Evolutionary conservation across 176 grass and related monocot species (phyloP), one percentile per base, ranked within the genome.

Genomic region (Oryza rufipogon): DNA sequence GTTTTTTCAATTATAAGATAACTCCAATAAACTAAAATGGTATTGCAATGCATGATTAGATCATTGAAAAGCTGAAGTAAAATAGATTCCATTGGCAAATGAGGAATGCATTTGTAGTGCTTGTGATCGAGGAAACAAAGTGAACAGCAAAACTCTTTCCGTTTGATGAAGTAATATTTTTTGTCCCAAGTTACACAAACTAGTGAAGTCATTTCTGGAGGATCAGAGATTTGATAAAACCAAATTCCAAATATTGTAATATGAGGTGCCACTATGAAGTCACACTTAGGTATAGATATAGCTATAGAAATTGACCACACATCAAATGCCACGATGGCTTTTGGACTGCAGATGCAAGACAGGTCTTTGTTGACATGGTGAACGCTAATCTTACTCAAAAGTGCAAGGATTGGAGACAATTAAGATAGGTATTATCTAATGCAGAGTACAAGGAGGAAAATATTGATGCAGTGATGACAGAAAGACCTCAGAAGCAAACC

Each of bases 401-500:
- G 52, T 7, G 4, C 20, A 49, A 49, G 14, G 14, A 5, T 16
- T 20, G 54, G 33, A 47, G 75, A 33, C 51, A 68, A 39, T 75
- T 84, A 67, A 75, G 42, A 22, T 25, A 64, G 30, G 28, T 67
- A 6, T 5, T 51, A 41, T 76, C 74, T 74, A 82, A 78, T 44
- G 75, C n/a, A 76, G 75, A 78, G 10, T 80, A 28, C 49, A 23
- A 48, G 23, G 15, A 56, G 15, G 19, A 84, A 80, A 79, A 56
- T 39, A 63, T 56, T 33, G 15, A 22, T 2, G 2, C 36, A 56
- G 22, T 36, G 68, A 73, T 68, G 63, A 75, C 70, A 85, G 23
- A 73, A 84, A 68, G 33, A 26, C 83, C 49, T 74, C 64, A 68
- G 38, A 75, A 89, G 38, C 61, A 84, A 89, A 73, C 70, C 75